Evolutionary conservation across 1,284 basidiomycete species (phyloP), one percentile per base, ranked within the genome.

Genomic region (Ustilago nuda): DNA sequence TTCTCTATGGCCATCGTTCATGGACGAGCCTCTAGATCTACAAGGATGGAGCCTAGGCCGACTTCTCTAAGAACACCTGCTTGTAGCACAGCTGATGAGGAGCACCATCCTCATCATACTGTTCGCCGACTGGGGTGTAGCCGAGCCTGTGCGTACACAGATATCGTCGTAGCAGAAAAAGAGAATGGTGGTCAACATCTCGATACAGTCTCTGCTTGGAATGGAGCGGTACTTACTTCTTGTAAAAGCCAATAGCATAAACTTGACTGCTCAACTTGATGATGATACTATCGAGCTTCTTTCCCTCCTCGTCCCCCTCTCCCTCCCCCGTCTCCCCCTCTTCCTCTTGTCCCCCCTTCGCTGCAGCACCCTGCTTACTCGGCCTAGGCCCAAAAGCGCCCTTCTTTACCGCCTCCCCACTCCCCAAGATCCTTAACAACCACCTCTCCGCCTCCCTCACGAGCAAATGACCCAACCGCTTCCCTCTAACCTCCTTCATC

Each of bases 251-350:
- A 8, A 73, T 54, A 35, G 64, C 70, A 36, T 72, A 71, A 37
- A 73, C 62, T 64, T 77, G 75, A 56, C 75, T 77, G 60, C 75
- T 77, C 32, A 77, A 53, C 67, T 73, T 77, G 75, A 77, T 73
- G 15, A 76, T 45, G 46, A 76, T 76, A 33, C 69, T 63, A 13
- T 76, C 62, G 13, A 72, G 46, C 45, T 36, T 67, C 52, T 65
- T 19, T 8, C 41, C 23, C 4, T 54, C 48, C 15, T 64, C 35
- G 7, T 52, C 36, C 0, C 12, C 33, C 8, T 27, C 41, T 2
- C 4, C 27, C 1, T n/a, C 8, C 1, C 23, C 41, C 2, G 48
- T 13, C 8, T 17, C 41, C 27, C 11, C 12, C 3, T 19, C 41
- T 2, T 52, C 30, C 8, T n/a, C 43, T 15, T 9, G 8, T 32